phyloP scores from a whole-genome alignment of 2,329 filamentous ascomycete genomes.

The Penicillium sp. region DNA sequence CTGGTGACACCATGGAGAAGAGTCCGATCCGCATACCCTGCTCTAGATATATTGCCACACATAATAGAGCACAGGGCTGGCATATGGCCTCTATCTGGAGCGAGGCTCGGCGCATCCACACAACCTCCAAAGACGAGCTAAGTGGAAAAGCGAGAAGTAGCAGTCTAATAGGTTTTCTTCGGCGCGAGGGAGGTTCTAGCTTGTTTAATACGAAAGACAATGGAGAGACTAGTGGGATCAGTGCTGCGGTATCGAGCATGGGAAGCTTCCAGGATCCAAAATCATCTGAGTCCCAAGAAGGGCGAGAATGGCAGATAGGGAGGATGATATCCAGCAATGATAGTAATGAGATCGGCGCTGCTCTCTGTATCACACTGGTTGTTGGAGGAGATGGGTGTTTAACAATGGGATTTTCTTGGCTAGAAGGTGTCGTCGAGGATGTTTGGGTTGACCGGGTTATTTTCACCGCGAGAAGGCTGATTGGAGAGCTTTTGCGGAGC shows the following conservation, averaged over 20 bases:
- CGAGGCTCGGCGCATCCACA: not conserved
- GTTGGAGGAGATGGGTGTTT: not conserved
- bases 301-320: not conserved
- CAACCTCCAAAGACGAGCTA: not conserved
- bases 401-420: not conserved
- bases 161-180: not conserved
- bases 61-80: not conserved
- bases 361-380: not conserved
- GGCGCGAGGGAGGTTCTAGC: not conserved
- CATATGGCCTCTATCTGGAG: not conserved
- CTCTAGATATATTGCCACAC: not conserved
- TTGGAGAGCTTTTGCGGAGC: not conserved
- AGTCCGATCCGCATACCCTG: not conserved
- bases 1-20: not conserved
- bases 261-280: not conserved
- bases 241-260: not conserved
- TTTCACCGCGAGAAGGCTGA: not conserved
- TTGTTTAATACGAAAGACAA: not conserved
- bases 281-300: not conserved
- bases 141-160: not conserved
- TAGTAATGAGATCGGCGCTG: not conserved
- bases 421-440: not conserved
- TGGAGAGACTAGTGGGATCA: not conserved
- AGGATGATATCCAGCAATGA: not conserved
- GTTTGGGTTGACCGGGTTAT: not conserved